Conservation (phyloP, 345 rosid species). For the Ceriops tagal region DNA sequence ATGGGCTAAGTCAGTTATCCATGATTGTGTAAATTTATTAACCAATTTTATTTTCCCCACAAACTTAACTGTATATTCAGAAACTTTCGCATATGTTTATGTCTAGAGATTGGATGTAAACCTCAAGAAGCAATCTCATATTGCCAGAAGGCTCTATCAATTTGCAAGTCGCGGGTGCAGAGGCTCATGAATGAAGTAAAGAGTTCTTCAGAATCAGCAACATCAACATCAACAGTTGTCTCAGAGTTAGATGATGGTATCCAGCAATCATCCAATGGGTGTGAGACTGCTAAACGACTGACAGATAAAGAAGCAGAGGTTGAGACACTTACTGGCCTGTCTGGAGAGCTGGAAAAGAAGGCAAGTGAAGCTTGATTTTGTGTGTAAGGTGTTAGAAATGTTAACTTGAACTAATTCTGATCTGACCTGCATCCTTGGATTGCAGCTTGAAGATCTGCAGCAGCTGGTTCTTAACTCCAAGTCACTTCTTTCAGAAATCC, state of each 20-base stretch:
- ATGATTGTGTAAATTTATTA: neutral
- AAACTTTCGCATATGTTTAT: conserved; percentile 80
- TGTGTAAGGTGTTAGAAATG: conserved; percentile 1
- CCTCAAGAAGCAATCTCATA: conserved; percentile 74
- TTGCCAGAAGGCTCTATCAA: conserved; percentile 70
- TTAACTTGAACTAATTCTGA: neutral
- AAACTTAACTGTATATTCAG: conserved; percentile 56
- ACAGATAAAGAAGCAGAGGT: conserved; percentile 77
- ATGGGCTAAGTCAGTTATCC: neutral
- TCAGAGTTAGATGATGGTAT: conserved; percentile 49
- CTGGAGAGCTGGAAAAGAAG: conserved; percentile 87
- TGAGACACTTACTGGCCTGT: conserved; percentile 55
- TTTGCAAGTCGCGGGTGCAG: conserved; percentile 66
- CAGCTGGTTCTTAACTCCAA: conserved; percentile 60
- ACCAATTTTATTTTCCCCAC: neutral
- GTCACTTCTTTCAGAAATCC: conserved; percentile 65
- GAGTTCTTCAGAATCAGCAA: conserved; percentile 42
- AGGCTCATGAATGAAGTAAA: conserved; percentile 57
- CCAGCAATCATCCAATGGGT: conserved; percentile 53
- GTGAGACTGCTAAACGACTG: conserved; percentile 35
- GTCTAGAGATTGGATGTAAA: conserved; percentile 78
- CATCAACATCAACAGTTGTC: conserved; percentile 44
- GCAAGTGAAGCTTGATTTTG: conserved; percentile 28
- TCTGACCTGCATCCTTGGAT: conserved; percentile 15
- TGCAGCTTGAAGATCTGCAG: conserved; percentile 93